Percentiles rank a stretch among this genome's conserved stretches.
These are phyloP conservation scores for Penicillium sp. DNA, from an alignment of 2,329 filamentous ascomycete genomes.

Conservation along the genomic window DNA sequence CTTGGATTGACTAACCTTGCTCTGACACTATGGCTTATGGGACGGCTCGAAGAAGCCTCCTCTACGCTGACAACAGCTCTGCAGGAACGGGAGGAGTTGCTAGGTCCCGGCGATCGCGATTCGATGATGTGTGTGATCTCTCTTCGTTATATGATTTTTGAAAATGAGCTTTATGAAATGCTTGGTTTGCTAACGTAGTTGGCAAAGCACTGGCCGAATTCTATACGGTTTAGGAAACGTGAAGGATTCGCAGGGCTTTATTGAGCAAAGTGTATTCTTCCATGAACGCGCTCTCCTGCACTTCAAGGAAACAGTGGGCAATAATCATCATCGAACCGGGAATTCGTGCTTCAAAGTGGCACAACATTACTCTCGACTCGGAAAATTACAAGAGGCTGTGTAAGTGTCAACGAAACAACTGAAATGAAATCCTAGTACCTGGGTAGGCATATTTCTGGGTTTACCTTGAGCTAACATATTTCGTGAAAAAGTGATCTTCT, in stretches of 20 bases:
- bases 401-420: background rate
- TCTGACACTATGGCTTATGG: background rate
- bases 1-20: background rate
- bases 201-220: background rate
- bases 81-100: background rate
- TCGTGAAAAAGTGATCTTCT: background rate
- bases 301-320: background rate
- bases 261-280: background rate
- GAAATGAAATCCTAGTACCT: no score
- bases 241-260: background rate
- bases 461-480: background rate
- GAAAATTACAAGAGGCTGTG: background rate
- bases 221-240: background rate
- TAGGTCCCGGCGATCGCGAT: background rate
- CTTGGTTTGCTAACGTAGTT: background rate
- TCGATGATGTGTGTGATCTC: background rate
- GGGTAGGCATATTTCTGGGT: background rate
- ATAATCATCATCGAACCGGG: slow-evolving; percentile 2
- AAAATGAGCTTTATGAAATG: background rate
- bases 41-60: background rate
- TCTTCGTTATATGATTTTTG: background rate
- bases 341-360: slow-evolving; percentile 5
- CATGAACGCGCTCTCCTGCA: slow-evolving; percentile 1
- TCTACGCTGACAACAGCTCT: background rate
- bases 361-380: background rate